phyloP scores from a whole-genome alignment of 345 rosid genomes.

The Aquilaria yunnanensis region DNA sequence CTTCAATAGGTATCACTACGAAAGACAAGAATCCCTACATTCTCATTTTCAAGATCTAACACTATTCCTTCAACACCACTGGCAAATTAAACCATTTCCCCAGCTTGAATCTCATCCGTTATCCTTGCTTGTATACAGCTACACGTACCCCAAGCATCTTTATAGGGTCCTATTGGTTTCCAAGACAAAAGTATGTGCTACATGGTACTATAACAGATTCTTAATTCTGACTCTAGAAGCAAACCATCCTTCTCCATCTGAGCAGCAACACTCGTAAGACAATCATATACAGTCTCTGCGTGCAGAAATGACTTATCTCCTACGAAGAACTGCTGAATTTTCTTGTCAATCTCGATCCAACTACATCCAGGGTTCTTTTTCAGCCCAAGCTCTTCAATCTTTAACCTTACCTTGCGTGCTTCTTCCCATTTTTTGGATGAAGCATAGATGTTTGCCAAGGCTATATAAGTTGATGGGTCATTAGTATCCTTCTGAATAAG shows the following conservation, averaged over 20 bases:
- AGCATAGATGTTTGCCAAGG: slow-evolving; percentile 49
- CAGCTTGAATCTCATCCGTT: no score
- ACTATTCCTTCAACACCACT: no score
- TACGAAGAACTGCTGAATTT: slow-evolving; percentile 39
- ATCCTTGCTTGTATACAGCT: no score
- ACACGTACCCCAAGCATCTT: no score
- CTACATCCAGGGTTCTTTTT: slow-evolving; percentile 70
- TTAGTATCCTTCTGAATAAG: slow-evolving; percentile 40
- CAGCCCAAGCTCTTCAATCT: slow-evolving; percentile 52
- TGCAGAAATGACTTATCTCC: slow-evolving; percentile 35
- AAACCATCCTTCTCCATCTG: slow-evolving; percentile 46
- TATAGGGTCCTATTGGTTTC: no score
- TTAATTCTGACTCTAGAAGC: neutral
- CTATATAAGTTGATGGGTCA: slow-evolving; percentile 37
- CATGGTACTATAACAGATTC: no score
- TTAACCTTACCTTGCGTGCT: slow-evolving; percentile 43
- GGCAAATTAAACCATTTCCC: no score
- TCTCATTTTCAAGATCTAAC: no score
- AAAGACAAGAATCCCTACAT: no score
- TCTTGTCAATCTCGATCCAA: slow-evolving; percentile 65
- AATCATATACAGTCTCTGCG: slow-evolving; percentile 29
- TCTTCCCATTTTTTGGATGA: slow-evolving; percentile 54
- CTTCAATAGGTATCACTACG: no score
- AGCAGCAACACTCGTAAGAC: slow-evolving; percentile 38
- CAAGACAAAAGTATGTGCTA: no score